Conservation (phyloP, 2,329 filamentous ascomycete genomes). For the Xylaria sp. region DNA sequence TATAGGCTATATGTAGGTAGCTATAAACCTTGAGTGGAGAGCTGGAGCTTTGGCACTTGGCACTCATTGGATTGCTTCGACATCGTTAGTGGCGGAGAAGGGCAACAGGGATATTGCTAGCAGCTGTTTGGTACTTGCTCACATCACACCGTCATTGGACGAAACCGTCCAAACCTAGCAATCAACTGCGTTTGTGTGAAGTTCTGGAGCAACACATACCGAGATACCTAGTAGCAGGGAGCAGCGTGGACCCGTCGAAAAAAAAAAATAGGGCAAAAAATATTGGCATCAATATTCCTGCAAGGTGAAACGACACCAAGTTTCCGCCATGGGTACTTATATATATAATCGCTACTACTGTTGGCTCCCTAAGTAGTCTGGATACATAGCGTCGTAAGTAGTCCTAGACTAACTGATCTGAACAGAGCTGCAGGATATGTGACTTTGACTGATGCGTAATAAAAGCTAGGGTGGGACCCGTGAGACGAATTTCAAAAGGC, state of each 20-base stretch:
- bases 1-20: constrained; percentile 1
- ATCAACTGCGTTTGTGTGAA: constrained; percentile 22
- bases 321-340: not conserved
- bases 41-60: not conserved
- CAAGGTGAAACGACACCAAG: not conserved
- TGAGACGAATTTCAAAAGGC: constrained; percentile 5
- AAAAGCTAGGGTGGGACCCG: not conserved
- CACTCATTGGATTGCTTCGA: not conserved
- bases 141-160: constrained; percentile 28
- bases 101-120: constrained; percentile 19
- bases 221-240: not conserved
- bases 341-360: not conserved
- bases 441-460: constrained; percentile 10
- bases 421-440: not conserved
- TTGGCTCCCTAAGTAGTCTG: not conserved
- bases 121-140: constrained; percentile 16
- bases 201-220: constrained; percentile 23
- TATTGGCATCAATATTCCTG: not conserved
- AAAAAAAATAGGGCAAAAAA: not conserved
- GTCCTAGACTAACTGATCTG: not conserved
- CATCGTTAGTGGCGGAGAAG: constrained; percentile 7
- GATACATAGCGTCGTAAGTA: not conserved
- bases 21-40: constrained; percentile 4
- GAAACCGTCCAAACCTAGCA: constrained; percentile 13
- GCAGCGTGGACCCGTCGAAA: not conserved